phyloP scores from a whole-genome alignment of 306 rosid genomes.

The Cicer cuneatum region DNA sequence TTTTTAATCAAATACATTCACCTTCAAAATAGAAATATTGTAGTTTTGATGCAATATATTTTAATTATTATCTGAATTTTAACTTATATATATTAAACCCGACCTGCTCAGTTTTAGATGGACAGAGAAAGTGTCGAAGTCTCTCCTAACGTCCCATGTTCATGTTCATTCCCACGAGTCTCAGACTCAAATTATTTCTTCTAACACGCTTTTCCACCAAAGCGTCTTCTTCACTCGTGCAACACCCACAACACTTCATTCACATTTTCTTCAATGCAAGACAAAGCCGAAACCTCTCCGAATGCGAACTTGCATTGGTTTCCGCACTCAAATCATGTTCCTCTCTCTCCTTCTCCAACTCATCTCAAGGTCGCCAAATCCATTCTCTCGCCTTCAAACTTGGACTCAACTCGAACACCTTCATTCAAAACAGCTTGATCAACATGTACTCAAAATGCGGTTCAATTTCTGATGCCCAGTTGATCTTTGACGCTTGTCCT shows the following conservation, averaged over 20 bases:
- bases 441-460: slow-evolving; percentile 77
- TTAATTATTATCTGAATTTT: too few species aligned
- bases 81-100: too few species aligned
- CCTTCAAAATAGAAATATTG: too few species aligned
- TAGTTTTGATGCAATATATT: too few species aligned
- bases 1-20: too few species aligned
- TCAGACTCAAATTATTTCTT: slow-evolving; percentile 47
- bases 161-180: slow-evolving; percentile 48
- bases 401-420: slow-evolving; percentile 66
- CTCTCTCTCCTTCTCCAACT: slow-evolving; percentile 49
- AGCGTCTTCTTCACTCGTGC: slow-evolving; percentile 41
- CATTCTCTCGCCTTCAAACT: slow-evolving; percentile 67
- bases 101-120: too few species aligned
- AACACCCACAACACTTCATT: slow-evolving; percentile 52
- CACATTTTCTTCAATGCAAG: slow-evolving; percentile 56
- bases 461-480: slow-evolving; percentile 54
- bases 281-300: slow-evolving; percentile 39
- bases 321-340: slow-evolving; percentile 76
- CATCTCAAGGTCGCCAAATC: slow-evolving; percentile 69
- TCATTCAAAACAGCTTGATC: slow-evolving; percentile 71
- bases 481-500: slow-evolving; percentile 56
- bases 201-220: slow-evolving; percentile 57
- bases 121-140: not conserved
- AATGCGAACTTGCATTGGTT: slow-evolving; percentile 67
- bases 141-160: slow-evolving; percentile 49